These are phyloP conservation scores for Rhizophora mangle DNA, from an alignment of 345 rosid genomes.

Conservation along the genomic window DNA sequence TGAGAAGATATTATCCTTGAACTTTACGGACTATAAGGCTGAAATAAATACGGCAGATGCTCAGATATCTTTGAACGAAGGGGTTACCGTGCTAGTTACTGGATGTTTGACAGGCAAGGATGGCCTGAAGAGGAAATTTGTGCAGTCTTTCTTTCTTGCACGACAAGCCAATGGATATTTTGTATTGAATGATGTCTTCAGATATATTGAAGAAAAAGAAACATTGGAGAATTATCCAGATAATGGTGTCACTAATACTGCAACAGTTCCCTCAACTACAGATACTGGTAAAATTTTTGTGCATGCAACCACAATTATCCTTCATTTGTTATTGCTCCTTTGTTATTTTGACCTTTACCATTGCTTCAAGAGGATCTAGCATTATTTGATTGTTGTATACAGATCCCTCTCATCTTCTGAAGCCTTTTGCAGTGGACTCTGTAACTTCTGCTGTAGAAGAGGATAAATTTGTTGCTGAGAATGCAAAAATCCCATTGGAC, in stretches of 20 bases:
- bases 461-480: conserved; percentile 5
- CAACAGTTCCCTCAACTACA: background rate
- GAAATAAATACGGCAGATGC: conserved; percentile 62
- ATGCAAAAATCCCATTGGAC: conserved; percentile 1
- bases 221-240: conserved; percentile 15
- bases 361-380: too few relatives aligned
- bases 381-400: background rate
- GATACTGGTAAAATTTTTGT: background rate
- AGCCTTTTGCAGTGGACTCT: conserved; percentile 15
- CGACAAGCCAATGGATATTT: conserved; percentile 58
- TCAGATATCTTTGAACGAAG: conserved; percentile 46
- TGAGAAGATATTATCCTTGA: conserved; percentile 58
- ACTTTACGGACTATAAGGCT: conserved; percentile 45
- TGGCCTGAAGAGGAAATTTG: conserved; percentile 40
- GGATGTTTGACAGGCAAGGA: conserved; percentile 57
- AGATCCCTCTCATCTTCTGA: conserved; percentile 13
- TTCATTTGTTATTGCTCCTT: background rate
- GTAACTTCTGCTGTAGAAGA: conserved; percentile 10
- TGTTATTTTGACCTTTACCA: background rate
- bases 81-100: conserved; percentile 61
- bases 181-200: conserved; percentile 69
- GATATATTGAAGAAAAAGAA: conserved; percentile 44
- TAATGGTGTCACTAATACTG: conserved; percentile 24
- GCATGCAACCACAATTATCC: background rate
- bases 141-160: conserved; percentile 72